Conservation (phyloP, 345 rosid species). For the Moringa oleifera region DNA sequence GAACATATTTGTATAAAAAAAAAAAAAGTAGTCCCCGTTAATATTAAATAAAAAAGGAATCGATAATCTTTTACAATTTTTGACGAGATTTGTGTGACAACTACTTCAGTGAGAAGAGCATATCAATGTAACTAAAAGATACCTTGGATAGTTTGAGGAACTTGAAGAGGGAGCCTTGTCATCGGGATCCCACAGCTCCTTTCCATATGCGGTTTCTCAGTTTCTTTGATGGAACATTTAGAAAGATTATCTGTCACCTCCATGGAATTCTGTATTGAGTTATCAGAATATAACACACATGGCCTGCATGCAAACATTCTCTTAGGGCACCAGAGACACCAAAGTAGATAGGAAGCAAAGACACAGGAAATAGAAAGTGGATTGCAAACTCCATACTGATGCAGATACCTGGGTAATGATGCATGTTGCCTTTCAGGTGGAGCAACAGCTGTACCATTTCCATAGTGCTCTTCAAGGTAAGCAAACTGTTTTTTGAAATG, state of each 20-base stretch:
- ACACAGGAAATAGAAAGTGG: neutral
- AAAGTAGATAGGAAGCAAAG: neutral
- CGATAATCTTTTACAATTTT: no score
- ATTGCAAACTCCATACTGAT: neutral
- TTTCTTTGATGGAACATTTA: slow-evolving; percentile 78
- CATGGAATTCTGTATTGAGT: slow-evolving; percentile 42
- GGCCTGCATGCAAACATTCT: slow-evolving; percentile 42
- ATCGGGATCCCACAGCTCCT: slow-evolving; percentile 56
- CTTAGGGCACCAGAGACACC: slow-evolving; percentile 5
- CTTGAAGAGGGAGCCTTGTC: slow-evolving; percentile 80
- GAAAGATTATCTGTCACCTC: slow-evolving; percentile 70
- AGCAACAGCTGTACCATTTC: slow-evolving; percentile 66
- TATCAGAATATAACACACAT: slow-evolving; percentile 79
- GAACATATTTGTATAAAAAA: neutral
- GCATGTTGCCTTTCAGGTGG: slow-evolving; percentile 96
- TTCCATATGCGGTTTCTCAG: slow-evolving; percentile 54
- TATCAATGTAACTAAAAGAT: no score
- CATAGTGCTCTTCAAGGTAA: slow-evolving; percentile 89
- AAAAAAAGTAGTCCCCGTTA: neutral
- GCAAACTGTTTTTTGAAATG: slow-evolving; percentile 98
- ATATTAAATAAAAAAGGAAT: no score
- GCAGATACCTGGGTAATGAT: slow-evolving; percentile 79
- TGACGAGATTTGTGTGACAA: no score
- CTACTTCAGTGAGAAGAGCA: no score
- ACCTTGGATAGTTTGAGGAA: slow-evolving; percentile 70